These are phyloP conservation scores for Pichia thaimueangensis DNA, from an alignment of 805 yeast species.

Conservation along the genomic window DNA sequence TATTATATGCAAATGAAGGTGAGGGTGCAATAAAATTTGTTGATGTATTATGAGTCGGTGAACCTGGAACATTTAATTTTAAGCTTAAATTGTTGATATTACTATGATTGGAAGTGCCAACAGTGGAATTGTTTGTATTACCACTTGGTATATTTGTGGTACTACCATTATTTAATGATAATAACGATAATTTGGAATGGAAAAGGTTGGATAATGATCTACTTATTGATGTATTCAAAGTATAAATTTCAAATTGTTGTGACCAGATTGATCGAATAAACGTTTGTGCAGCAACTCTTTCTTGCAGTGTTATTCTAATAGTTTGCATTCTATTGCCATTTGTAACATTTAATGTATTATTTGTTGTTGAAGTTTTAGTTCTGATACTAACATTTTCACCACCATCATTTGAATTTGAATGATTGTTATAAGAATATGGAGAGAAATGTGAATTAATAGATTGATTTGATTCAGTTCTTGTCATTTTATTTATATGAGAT, in stretches of 20 bases:
- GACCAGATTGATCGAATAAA: slow-evolving; percentile 14
- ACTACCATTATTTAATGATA: slow-evolving; percentile 1
- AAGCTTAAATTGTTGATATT: background rate
- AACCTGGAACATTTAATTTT: background rate
- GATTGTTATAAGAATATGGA: too few species aligned
- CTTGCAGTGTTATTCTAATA: slow-evolving; percentile 12
- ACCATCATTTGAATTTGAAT: background rate
- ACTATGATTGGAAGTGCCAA: too few species aligned
- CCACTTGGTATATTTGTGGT: background rate
- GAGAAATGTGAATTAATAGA: too few species aligned
- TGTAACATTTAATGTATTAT: background rate
- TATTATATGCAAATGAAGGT: slow-evolving; percentile 6
- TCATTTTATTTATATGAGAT: background rate
- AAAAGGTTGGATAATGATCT: slow-evolving; percentile 12
- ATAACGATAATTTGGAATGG: slow-evolving; percentile 5
- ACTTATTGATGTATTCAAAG: slow-evolving; percentile 8
- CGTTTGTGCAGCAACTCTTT: slow-evolving; percentile 13
- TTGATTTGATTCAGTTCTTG: slow-evolving; percentile 4
- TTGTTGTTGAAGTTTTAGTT: background rate
- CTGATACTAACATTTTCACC: background rate
- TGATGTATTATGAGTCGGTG: background rate
- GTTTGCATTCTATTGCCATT: background rate
- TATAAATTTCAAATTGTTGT: slow-evolving; percentile 8
- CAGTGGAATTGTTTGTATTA: too few species aligned
- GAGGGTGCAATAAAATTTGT: slow-evolving; percentile 15